A percentile compares a stretch with the other conserved stretches of the same genome.
These are phyloP conservation scores for Avena sativa DNA, from an alignment of 176 grass and related monocot species.

Conservation along the genomic window DNA sequence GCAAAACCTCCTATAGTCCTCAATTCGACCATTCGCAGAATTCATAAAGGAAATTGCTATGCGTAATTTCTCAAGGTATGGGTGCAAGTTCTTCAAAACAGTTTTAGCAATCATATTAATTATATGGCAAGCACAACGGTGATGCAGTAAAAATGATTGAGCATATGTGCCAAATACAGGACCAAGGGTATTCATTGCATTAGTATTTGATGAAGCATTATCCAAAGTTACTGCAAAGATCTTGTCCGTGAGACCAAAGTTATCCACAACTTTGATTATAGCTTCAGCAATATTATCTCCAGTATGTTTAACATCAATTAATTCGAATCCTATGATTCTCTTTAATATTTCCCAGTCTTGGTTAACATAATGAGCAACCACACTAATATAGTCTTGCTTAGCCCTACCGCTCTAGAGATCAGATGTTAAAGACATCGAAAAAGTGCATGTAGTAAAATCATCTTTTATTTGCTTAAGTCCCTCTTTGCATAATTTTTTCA, in stretches of 20 bases:
- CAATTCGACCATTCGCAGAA: too few relatives aligned
- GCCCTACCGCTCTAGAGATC: neutral
- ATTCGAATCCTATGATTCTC: neutral
- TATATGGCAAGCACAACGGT: neutral
- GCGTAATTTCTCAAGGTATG: too few relatives aligned
- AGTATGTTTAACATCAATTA: neutral
- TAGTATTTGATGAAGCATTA: neutral
- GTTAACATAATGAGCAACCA: neutral
- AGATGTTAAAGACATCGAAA: neutral
- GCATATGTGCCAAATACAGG: neutral
- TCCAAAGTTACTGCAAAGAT: neutral
- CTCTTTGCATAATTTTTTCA: neutral
- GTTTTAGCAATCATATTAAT: neutral
- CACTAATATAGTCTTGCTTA: neutral
- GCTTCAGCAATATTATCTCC: neutral
- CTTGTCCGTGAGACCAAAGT: neutral
- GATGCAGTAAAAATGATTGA: neutral
- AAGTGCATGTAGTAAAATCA: neutral
- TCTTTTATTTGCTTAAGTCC: neutral
- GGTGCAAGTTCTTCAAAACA: too few relatives aligned
- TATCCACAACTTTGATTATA: neutral
- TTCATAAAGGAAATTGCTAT: too few relatives aligned
- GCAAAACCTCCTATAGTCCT: too few relatives aligned
- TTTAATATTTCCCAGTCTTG: neutral
- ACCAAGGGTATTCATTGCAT: neutral